Evolutionary conservation across 768 basidiomycete species (phyloP).

Genomic region (Tricholoma terreum): DNA sequence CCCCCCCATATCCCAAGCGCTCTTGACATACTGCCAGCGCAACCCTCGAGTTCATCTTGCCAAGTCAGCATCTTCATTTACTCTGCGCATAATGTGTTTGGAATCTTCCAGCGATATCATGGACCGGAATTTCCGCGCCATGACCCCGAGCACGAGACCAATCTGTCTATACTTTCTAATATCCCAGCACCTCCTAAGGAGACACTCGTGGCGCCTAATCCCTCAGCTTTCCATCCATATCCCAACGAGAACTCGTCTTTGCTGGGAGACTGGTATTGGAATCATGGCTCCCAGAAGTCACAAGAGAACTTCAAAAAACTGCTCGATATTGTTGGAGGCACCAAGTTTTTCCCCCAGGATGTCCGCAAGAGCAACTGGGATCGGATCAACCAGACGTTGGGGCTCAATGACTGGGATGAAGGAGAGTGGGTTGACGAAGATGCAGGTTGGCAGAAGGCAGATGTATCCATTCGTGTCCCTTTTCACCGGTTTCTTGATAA

Average conservation of each 20-base stretch:
- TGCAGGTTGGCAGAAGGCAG: conserved; percentile 15
- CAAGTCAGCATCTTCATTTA: background rate
- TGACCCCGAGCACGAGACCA: background rate
- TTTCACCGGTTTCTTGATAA: conserved; percentile 4
- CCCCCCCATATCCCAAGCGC: background rate
- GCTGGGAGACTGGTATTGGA: conserved; percentile 19
- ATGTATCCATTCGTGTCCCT: conserved; percentile 7
- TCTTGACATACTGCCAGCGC: background rate
- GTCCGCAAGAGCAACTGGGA: background rate
- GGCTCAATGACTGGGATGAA: background rate
- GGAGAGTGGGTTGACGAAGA: conserved; percentile 3
- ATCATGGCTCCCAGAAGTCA: conserved; percentile 14
- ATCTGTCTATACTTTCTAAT: background rate
- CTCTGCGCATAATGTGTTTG: background rate
- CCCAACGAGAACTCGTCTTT: conserved; percentile 6
- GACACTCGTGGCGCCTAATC: background rate
- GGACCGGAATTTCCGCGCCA: background rate
- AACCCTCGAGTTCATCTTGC: background rate
- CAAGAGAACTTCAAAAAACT: conserved; percentile 8
- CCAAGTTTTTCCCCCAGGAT: conserved; percentile 1
- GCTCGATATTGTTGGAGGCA: conserved; percentile 5
- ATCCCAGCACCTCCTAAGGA: background rate
- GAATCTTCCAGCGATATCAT: background rate
- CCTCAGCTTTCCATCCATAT: conserved; percentile 4
- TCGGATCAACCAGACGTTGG: background rate